Evolutionary conservation across 2,329 filamentous ascomycete species (phyloP), one percentile per base, ranked within the genome.

Genomic region (Fusarium odoratissimum): DNA sequence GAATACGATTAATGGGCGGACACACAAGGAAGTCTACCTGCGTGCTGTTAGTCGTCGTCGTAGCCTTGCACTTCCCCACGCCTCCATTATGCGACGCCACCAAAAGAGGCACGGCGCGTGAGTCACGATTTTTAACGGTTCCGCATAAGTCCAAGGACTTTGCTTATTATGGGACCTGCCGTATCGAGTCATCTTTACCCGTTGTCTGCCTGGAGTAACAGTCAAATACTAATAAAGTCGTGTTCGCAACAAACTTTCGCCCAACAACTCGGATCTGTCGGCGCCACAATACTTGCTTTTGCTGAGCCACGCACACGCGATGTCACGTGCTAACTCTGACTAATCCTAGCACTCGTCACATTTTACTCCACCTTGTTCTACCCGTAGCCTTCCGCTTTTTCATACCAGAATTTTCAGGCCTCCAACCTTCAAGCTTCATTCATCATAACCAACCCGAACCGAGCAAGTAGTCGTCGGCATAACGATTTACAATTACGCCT

Each of bases 361-460:
- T 76, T 76, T 74, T 67, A 51, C 66, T 74, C 66, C 64, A 60
- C 71, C 64, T 67, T 59, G 25, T 64, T 55, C 42, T 69, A 61
- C 66, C 75, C 75, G 72, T 77, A 66, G 72, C 67, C 72, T 77
- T 72, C 76, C 76, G 76, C 67, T 66, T 63, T 58, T 70, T 79
- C 75, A 77, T 73, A 80, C 80, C 80, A 76, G 77, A 81, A 73
- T 80, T 80, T 80, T 81, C 80, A 81, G 80, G 79, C 79, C 69
- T 76, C 76, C 74, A 79, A 75, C 69, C 55, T 71, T 30, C 25
- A 60, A 71, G 70, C 71, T 73, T 74, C 67, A 68, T 45, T 58
- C 41, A 71, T 61, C 72, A 75, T 71, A 65, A 67, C 52, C 55
- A 57, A 21, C 40, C 52, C 67, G 60, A 67, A 63, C 45, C 58